Evolutionary conservation across 1,284 basidiomycete species (phyloP).

Genomic region (Clitocybe nebularis): DNA sequence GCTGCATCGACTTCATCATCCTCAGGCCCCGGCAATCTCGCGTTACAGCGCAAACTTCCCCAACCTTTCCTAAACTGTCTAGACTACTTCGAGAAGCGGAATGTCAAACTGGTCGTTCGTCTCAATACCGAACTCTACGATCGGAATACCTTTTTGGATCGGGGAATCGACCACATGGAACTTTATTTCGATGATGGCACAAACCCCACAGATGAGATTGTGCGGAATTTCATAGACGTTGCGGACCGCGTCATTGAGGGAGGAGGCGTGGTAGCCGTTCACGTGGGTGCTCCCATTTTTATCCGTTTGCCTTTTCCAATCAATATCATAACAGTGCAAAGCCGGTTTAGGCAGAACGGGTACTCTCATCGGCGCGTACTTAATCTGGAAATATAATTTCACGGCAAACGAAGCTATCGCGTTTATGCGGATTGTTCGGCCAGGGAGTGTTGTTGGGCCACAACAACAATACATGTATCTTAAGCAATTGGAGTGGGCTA

Average conservation of each 20-base stretch:
- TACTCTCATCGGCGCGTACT: conserved; percentile 94
- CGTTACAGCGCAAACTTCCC: conserved; percentile 72
- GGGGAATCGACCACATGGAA: conserved; percentile 87
- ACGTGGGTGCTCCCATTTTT: conserved; percentile 51
- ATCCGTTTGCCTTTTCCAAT: conserved; percentile 9
- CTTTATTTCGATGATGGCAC: conserved; percentile 99
- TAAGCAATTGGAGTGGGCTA: conserved; percentile 91
- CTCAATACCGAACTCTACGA: conserved; percentile 96
- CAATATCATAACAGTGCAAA: conserved; percentile 67
- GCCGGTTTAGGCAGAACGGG: conserved; percentile 92
- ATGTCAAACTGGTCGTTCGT: conserved; percentile 90
- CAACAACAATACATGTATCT: conserved; percentile 96
- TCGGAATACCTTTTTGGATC: conserved; percentile 76
- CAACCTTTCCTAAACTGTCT: conserved; percentile 85
- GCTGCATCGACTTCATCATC: conserved; percentile 27
- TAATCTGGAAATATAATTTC: conserved; percentile 99
- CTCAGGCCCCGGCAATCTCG: conserved; percentile 40
- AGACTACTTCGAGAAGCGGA: conserved; percentile 85
- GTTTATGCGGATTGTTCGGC: conserved; percentile 96
- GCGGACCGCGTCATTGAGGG: conserved; percentile 75
- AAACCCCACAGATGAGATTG: conserved; percentile 93
- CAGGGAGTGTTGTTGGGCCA: conserved; percentile 93
- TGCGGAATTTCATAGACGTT: conserved; percentile 84
- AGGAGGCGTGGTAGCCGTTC: conserved; percentile 85
- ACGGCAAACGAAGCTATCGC: conserved; percentile 97